Evolutionary conservation across 257 asterid species (phyloP).

Genomic region (Solanum bulbocastanum): DNA sequence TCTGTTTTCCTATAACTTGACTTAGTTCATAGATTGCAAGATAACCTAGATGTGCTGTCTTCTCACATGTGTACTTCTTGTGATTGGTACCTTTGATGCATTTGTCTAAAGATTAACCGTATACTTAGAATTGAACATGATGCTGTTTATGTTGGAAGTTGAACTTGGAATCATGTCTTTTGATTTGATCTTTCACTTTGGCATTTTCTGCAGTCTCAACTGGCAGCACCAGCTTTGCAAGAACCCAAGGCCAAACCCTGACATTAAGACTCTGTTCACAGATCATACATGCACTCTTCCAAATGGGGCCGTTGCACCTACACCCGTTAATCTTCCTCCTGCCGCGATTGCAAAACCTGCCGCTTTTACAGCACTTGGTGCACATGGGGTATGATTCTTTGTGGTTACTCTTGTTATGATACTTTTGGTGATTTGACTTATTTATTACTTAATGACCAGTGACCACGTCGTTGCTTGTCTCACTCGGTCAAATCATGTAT

Average conservation of each 20-base stretch:
- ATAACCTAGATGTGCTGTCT: not conserved
- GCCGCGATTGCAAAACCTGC: constrained; percentile 76
- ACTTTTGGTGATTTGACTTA: not conserved
- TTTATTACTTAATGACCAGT: not conserved
- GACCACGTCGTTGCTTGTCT: not conserved
- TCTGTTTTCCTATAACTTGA: not conserved
- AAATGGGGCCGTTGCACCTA: constrained; percentile 75
- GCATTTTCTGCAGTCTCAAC: constrained; percentile 56
- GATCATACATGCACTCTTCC: constrained; percentile 82
- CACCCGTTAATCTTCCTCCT: constrained; percentile 70
- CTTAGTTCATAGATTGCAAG: not conserved
- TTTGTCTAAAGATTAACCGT: not conserved
- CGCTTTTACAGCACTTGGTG: constrained; percentile 70
- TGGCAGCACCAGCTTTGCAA: constrained; percentile 99
- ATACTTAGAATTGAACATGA: not conserved
- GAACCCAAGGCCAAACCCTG: constrained; percentile 94
- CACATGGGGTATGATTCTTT: constrained; percentile 56
- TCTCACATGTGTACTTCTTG: not conserved
- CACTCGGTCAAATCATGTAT: not conserved
- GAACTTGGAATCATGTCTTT: not conserved
- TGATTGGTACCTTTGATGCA: not conserved
- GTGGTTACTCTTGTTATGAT: not conserved
- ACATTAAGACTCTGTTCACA: constrained; percentile 79
- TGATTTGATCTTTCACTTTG: not conserved
- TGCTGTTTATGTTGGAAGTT: not conserved